phyloP scores from a whole-genome alignment of 352 stramenopile genomes.

The Pythium periplocum region DNA sequence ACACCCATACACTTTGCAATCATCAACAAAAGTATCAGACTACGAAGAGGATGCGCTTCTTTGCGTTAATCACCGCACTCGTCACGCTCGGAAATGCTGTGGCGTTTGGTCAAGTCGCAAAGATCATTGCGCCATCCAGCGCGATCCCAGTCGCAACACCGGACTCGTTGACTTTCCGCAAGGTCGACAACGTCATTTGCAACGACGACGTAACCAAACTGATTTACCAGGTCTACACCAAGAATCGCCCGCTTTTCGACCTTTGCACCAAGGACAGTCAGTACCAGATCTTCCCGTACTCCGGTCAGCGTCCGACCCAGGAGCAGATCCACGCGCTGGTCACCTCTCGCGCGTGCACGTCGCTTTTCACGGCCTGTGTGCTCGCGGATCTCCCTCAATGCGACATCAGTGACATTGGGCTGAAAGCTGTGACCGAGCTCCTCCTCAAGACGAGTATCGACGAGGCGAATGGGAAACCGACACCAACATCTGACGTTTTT shows the following conservation, averaged over 20 bases:
- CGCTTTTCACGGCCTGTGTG: slow-evolving; percentile 45
- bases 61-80: too few species aligned
- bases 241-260: slow-evolving; percentile 48
- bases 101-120: too few species aligned
- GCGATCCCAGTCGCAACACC: slow-evolving; percentile 1
- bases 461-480: slow-evolving; percentile 25
- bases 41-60: too few species aligned
- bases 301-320: slow-evolving; percentile 30
- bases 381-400: slow-evolving; percentile 42
- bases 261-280: slow-evolving; percentile 32
- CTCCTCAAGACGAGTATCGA: slow-evolving; percentile 49
- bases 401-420: slow-evolving; percentile 34
- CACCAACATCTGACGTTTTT: slow-evolving; percentile 33
- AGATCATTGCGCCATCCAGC: too few species aligned
- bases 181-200: slow-evolving; percentile 8
- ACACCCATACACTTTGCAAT: too few species aligned
- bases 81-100: too few species aligned
- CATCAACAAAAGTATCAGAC: too few species aligned
- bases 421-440: slow-evolving; percentile 39
- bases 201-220: slow-evolving; percentile 2
- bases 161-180: neutral
- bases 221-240: slow-evolving; percentile 43
- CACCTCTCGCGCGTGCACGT: slow-evolving; percentile 35
- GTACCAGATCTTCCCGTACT: slow-evolving; percentile 63
- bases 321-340: slow-evolving; percentile 38